These are phyloP conservation scores for Penicillium egyptiacum DNA, from an alignment of 495 filamentous ascomycete species.

Conservation along the genomic window DNA sequence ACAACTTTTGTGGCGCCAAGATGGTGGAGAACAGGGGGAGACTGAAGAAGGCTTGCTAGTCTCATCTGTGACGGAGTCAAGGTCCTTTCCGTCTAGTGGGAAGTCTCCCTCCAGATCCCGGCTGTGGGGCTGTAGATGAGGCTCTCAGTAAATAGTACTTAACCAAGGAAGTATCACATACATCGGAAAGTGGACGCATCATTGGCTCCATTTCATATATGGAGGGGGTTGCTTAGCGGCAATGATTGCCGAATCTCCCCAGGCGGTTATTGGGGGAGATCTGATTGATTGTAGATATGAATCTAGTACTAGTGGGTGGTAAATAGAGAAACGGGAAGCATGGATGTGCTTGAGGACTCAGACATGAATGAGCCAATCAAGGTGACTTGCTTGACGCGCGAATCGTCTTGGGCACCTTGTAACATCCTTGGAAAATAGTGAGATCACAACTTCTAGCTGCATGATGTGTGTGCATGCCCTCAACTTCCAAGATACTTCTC, in stretches of 20 bases:
- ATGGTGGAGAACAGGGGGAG: slow-evolving; percentile 15
- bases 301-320: not conserved
- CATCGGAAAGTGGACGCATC: not conserved
- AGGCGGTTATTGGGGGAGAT: not conserved
- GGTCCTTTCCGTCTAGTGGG: slow-evolving; percentile 14
- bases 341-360: too few species aligned
- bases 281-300: not conserved
- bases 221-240: not conserved
- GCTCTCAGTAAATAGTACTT: slow-evolving; percentile 12
- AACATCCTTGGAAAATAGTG: not conserved
- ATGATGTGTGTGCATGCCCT: not conserved
- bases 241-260: not conserved
- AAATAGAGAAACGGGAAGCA: not conserved
- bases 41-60: slow-evolving; percentile 19
- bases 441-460: not conserved
- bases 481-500: not conserved
- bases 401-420: not conserved
- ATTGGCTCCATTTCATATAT: not conserved
- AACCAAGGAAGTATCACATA: not conserved
- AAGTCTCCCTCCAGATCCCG: slow-evolving; percentile 5
- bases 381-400: not conserved
- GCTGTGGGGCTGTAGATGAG: slow-evolving; percentile 9
- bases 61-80: slow-evolving; percentile 18
- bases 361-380: not conserved
- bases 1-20: slow-evolving; percentile 21